Evolutionary conservation across 2,329 filamentous ascomycete genomes (phyloP), one percentile per base, ranked within the genome.

Genomic region (Helicocarpus griseus): DNA sequence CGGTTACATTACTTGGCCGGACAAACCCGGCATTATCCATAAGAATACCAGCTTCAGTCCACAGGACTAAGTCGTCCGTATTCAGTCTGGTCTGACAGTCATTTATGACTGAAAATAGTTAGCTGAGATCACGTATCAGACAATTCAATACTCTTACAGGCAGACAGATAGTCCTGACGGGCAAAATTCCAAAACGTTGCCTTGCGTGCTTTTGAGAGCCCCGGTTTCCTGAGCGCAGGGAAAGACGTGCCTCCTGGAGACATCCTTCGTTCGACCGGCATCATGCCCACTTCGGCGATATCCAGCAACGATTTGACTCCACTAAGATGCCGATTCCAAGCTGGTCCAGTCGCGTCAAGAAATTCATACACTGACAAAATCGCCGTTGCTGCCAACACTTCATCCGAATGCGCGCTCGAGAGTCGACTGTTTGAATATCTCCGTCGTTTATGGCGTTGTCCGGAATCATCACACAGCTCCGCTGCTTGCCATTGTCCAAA

Each of bases 181-280:
- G 81, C 81, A 62, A 84, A 81, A 56, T 83, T 83, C 81, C 81
- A 85, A 60, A 85, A 85, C 0, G 79, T 80, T 5, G 81, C 80
- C 61, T 70, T 74, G 19, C 80, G 73, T 9, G 73, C 78, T 61
- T 77, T 78, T 2, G 76, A 80, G 1, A 77, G 73, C n/a, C 67
- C 66, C 3, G 62, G 55, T 44, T 59, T 65, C 47, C 62, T 68
- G 54, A 63, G 36, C 53, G 62, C 54, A 31, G 62, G 61, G 43
- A 63, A 59, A 1, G 61, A 53, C 29, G 58, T 54, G 19, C 64
- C 63, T 24, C 73, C 71, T 22, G 76, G 74, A 17, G 70, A 71
- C 53, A 66, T 72, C 50, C 57, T 60, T 44, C 65, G 65, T 53
- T 69, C 66, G 7, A 69, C 58, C 14, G 68, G 68, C 59, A 69